These are phyloP conservation scores for Suhomyces terraborum DNA, from an alignment of 1,139 yeast species.

Conservation along the genomic window DNA sequence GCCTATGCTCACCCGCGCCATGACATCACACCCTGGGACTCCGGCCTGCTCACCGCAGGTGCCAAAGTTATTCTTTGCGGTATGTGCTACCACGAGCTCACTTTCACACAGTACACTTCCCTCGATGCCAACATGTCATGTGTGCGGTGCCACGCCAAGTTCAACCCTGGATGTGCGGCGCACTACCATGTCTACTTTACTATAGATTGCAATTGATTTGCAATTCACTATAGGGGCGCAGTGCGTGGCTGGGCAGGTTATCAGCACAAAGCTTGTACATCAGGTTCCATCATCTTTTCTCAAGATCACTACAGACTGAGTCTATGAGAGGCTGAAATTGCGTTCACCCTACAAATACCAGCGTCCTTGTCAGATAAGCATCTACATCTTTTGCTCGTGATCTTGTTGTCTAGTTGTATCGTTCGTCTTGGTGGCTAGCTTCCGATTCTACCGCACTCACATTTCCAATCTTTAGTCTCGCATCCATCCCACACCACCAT, in stretches of 20 bases:
- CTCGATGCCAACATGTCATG: constrained; percentile 27
- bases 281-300: constrained; percentile 1
- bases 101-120: constrained; percentile 30
- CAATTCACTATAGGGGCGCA: constrained; percentile 24
- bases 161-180: constrained; percentile 42
- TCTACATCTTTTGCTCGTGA: not conserved
- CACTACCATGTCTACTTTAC: constrained; percentile 44
- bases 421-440: not conserved
- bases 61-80: constrained; percentile 43
- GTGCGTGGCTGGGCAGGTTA: constrained; percentile 4
- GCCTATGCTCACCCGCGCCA: constrained; percentile 20
- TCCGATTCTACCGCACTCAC: not conserved
- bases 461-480: not conserved
- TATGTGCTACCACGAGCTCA: constrained; percentile 31
- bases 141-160: constrained; percentile 28
- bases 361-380: not conserved
- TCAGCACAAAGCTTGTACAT: constrained; percentile 1
- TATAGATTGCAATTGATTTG: too few species aligned
- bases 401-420: too few species aligned
- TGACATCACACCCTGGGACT: constrained; percentile 22
- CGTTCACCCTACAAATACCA: not conserved
- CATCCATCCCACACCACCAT: not conserved
- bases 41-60: constrained; percentile 18
- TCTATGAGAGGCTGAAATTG: not conserved
- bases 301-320: not conserved